These are phyloP conservation scores for Apiospora pterosperma DNA, from an alignment of 2,329 filamentous ascomycete genomes.

Conservation along the genomic window DNA sequence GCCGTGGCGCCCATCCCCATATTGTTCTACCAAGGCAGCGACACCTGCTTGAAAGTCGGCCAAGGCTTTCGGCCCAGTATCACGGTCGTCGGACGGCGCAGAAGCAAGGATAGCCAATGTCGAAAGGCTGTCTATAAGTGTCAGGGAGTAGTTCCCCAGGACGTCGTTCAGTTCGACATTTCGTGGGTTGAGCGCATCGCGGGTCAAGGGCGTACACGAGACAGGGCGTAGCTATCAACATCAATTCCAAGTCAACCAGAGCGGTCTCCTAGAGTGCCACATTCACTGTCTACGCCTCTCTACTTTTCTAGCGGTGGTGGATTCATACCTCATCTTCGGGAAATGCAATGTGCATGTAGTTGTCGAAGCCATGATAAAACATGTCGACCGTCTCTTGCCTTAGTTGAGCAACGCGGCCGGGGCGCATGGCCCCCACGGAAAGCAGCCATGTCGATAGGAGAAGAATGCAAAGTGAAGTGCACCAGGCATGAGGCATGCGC, in stretches of 20 bases:
- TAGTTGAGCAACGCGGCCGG: constrained; percentile 51
- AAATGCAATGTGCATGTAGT: constrained; percentile 91
- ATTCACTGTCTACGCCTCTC: background rate
- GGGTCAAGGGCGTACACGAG: constrained; percentile 77
- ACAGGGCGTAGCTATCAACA: constrained; percentile 69
- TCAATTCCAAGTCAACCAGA: background rate
- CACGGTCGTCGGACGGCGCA: constrained; percentile 53
- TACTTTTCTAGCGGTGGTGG: background rate
- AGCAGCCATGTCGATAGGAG: constrained; percentile 37
- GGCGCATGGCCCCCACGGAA: constrained; percentile 46
- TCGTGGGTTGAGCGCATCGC: constrained; percentile 74
- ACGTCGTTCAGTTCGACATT: constrained; percentile 92
- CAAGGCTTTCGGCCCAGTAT: constrained; percentile 59
- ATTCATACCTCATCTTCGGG: constrained; percentile 78
- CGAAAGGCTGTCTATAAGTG: constrained; percentile 90
- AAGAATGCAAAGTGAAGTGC: constrained; percentile 21
- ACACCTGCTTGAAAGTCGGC: constrained; percentile 78
- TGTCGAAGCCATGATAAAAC: constrained; percentile 96
- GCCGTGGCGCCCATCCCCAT: constrained; percentile 77
- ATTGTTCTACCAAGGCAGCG: constrained; percentile 70
- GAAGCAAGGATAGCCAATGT: constrained; percentile 91
- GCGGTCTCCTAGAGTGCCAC: background rate
- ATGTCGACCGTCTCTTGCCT: constrained; percentile 66
- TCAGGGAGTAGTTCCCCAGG: constrained; percentile 94
- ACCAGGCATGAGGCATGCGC: constrained; percentile 14